Base-by-base conservation (phyloP, 768 basidiomycete species). In the Amanita muscaria region DNA sequence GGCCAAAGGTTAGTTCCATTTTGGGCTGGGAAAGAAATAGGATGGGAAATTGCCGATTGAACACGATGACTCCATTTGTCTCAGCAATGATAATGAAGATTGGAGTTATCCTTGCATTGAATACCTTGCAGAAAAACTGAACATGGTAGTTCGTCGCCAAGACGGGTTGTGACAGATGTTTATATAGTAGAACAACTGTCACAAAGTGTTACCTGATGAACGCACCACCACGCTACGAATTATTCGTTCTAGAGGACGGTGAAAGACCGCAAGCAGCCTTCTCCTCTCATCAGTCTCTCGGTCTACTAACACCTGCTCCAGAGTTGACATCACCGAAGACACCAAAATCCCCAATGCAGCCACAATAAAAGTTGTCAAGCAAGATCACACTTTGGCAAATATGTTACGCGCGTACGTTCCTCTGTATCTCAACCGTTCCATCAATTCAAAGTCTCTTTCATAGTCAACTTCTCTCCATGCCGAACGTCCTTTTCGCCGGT, bases 301-400 rank as follows among this genome's bases (percentile, higher is more conserved):
- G 47, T 44, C 42, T 29, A 38, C 42, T 27, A 42, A n/a, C 44
- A 27, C 31, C 38, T 21, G 12, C 15, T 5, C 18, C 58, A 97
- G 93, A 35, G 80, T 98, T 45, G 88, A 91, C 56, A 73, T 98
- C 34, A 79, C 76, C 0, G 93, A 98, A 64, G 96, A 99, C 65
- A 93, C 90, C 34, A 97, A 96, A 68, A 90, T 98, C 49, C 93
- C 93, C 0, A 96, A 97, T 56, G 92, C 96, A 2, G 94, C 94
- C 14, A 94, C 93, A 0, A 79, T 99, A 51, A 90, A 89, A 55
- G 72, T 99, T 54, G 72, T 88, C 49, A 97, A 97, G 67, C 94
- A 99, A 60, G 96, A 98, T 59, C 96, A 98, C 59, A 99, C 96
- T 0, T 67, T 98, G 5, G 94, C 81, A 7, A 93, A 93, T 67